phyloP scores from a whole-genome alignment of 345 rosid genomes.

The Bretschneidera sinensis region DNA sequence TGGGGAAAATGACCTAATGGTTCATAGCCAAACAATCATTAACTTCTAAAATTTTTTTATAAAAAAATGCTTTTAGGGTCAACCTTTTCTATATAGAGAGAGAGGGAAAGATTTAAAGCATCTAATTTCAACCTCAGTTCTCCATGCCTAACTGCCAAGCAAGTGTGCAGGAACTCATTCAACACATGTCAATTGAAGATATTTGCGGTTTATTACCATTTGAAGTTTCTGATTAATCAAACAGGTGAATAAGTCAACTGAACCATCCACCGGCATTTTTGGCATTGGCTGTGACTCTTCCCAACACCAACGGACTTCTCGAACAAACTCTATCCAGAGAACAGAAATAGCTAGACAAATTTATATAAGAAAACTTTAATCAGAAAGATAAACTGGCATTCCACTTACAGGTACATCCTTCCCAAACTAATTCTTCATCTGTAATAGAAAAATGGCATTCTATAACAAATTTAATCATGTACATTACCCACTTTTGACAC shows the following conservation, averaged over 20 bases:
- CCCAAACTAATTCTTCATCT: background rate
- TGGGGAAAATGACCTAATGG: background rate
- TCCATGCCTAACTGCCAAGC: background rate
- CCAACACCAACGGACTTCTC: conserved; percentile 98
- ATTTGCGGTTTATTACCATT: conserved; percentile 48
- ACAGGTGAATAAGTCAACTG: conserved; percentile 82
- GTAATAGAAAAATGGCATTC: background rate
- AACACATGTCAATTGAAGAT: background rate
- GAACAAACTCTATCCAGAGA: conserved; percentile 93
- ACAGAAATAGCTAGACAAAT: conserved; percentile 67
- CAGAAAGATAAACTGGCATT: background rate
- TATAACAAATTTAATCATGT: background rate
- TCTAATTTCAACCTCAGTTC: too few species aligned
- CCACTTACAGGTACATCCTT: background rate
- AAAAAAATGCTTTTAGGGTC: background rate
- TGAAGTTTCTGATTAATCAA: conserved; percentile 91
- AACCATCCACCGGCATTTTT: conserved; percentile 51
- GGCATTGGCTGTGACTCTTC: conserved; percentile 92
- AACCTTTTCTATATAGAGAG: background rate
- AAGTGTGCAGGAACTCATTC: background rate
- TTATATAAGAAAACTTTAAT: background rate
- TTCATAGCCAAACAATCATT: background rate
- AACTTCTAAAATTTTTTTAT: too few species aligned
- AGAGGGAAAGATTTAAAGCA: background rate
- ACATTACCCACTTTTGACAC: conserved; percentile 10